A percentile compares a stretch with the other conserved stretches of the same genome.
Conservation (phyloP, 805 yeast genomes). For the Candida morakotiae region DNA sequence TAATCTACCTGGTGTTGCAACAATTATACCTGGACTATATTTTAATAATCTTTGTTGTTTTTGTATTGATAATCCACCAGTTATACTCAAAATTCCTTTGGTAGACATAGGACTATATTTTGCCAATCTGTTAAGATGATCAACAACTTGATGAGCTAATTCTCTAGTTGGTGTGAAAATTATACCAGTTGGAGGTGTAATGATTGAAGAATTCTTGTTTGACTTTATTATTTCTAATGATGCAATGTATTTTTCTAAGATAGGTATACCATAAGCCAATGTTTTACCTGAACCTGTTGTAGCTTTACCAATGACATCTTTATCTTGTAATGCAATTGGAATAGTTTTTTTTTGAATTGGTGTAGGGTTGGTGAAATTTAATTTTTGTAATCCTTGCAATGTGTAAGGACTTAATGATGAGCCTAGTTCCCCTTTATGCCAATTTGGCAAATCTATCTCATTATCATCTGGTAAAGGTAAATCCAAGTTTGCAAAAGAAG, state of each 20-base stretch:
- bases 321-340: conserved; percentile 68
- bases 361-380: conserved; percentile 70
- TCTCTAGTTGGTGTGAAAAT: conserved; percentile 96
- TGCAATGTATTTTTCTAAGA: conserved; percentile 59
- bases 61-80: conserved; percentile 94
- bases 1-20: conserved; percentile 95
- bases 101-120: conserved; percentile 49
- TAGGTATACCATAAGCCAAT: conserved; percentile 90
- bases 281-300: conserved; percentile 98
- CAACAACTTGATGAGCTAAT: conserved; percentile 87
- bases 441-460: conserved; percentile 52
- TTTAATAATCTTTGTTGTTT: conserved; percentile 81
- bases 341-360: conserved; percentile 76
- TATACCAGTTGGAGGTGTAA: conserved; percentile 60
- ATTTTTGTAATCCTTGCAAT: conserved; percentile 54
- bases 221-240: conserved; percentile 15
- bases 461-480: conserved; percentile 26
- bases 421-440: conserved; percentile 47
- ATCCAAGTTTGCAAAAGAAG: conserved; percentile 25
- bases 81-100: conserved; percentile 66
- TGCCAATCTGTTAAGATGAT: conserved; percentile 62
- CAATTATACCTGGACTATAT: conserved; percentile 73
- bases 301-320: conserved; percentile 91
- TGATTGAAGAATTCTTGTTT: conserved; percentile 14
- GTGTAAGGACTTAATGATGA: conserved; percentile 49